phyloP scores from a whole-genome alignment of 2,329 filamentous ascomycete genomes.

The Ophiostoma piceae region DNA sequence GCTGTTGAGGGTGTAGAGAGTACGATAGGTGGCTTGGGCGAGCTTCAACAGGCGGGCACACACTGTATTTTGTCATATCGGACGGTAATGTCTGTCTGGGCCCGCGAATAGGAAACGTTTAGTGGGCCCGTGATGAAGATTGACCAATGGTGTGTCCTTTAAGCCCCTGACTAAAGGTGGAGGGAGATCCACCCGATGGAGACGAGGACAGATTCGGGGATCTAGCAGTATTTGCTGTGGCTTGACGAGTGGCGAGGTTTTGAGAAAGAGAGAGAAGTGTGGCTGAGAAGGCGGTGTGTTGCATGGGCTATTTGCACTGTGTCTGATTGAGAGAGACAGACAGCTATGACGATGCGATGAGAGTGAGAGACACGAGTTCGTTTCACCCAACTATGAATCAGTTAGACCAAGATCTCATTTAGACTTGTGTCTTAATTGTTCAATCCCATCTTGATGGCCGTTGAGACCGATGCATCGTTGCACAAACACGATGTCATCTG shows the following conservation, averaged over 20 bases:
- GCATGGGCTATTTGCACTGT: background rate
- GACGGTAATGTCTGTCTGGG: background rate
- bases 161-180: slow-evolving; percentile 24
- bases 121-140: background rate
- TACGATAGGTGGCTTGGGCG: too few relatives aligned
- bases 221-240: background rate
- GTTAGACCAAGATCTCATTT: background rate
- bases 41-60: too few relatives aligned
- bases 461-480: background rate
- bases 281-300: slow-evolving; percentile 1
- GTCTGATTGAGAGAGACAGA: background rate
- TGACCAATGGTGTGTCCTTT: slow-evolving; percentile 22
- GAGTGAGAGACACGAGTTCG: background rate
- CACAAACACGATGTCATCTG: background rate
- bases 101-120: background rate
- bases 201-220: slow-evolving; percentile 1
- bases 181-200: slow-evolving; percentile 3
- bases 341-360: background rate
- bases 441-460: too few relatives aligned
- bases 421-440: too few relatives aligned
- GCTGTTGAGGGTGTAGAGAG: background rate
- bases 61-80: too few relatives aligned
- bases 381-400: background rate
- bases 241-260: background rate
- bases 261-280: background rate